Evolutionary conservation across 257 asterid species (phyloP), one percentile per base, ranked within the genome.

Genomic region (Echites panduratus): DNA sequence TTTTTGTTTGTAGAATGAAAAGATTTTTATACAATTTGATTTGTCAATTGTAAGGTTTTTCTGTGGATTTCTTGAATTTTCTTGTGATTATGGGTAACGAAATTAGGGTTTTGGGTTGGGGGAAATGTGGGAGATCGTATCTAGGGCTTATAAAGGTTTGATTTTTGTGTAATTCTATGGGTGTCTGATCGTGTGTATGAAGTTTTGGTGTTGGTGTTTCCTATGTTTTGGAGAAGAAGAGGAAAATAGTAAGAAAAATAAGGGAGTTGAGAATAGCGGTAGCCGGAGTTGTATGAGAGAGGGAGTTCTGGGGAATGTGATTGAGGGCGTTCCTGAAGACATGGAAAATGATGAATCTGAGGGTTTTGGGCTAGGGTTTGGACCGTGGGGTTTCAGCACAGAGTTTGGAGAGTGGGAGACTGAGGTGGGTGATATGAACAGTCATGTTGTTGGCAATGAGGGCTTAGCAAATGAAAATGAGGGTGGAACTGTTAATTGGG

Each of bases 171-270:
- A 12, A 61, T 12, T 17, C 35, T 43, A 77, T 61, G 72, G 59
- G 63, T 22, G 75, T 78, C 71, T 40, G 84, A 49, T 81, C 14
- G 81, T 52, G 79, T 94, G 91, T 89, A 89, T 95, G 99, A 89
- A 82, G 91, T 88, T 87, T 84, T 85, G 97, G 90, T 82, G 90
- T 84, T 85, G 91, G 86, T 86, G 92, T 82, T 89, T 85, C 79
- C 81, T 79, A 16, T 95, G 97, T 82, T 90, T 92, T 70, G 92
- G 89, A 68, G 89, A 73, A 74, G 85, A 79, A 77, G 91, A 78
- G 74, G 90, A 87, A 74, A n/a, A 4, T 35, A 48, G 26, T 13
- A 17, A 7, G 19, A 44, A 38, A 22, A 44, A 63, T 27, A 3
- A 50, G 16, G 41, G 66, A 49, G 70, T 54, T 27, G 62, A 38